phyloP scores from a whole-genome alignment of 768 basidiomycete species.

The Lanmaoa pseudosensibilis region DNA sequence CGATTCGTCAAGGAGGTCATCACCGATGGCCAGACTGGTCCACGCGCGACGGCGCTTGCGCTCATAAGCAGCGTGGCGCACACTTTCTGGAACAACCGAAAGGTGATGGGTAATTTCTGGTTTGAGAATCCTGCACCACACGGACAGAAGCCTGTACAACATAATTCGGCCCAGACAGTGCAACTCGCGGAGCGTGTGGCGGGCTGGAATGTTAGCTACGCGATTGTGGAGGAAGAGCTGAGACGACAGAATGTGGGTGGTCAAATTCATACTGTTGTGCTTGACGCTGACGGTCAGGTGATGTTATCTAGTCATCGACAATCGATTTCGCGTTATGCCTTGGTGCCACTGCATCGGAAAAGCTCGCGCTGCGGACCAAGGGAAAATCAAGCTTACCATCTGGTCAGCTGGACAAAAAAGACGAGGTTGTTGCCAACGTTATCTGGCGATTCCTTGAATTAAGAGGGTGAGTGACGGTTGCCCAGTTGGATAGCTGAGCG shows the following conservation, averaged over 20 bases:
- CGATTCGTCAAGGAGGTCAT: constrained; percentile 95
- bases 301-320: constrained; percentile 75
- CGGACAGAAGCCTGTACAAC: constrained; percentile 60
- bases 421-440: constrained; percentile 96
- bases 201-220: constrained; percentile 86
- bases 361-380: constrained; percentile 79
- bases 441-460: constrained; percentile 98
- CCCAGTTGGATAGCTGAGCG: constrained; percentile 3
- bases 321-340: constrained; percentile 95
- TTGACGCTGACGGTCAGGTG: constrained; percentile 26
- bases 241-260: constrained; percentile 90
- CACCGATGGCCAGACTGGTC: constrained; percentile 92
- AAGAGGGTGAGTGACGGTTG: constrained; percentile 61
- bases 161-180: constrained; percentile 75
- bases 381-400: constrained; percentile 48
- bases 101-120: constrained; percentile 76
- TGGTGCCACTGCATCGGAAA: constrained; percentile 83
- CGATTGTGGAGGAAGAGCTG: constrained; percentile 89
- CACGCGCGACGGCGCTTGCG: constrained; percentile 87
- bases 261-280: constrained; percentile 17
- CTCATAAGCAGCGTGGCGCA: constrained; percentile 80
- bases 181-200: constrained; percentile 85
- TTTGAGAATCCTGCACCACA: constrained; percentile 56
- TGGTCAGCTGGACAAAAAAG: constrained; percentile 87
- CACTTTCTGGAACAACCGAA: constrained; percentile 75